Conservation (phyloP, 306 rosid genomes). For the Vigna hirtella region DNA sequence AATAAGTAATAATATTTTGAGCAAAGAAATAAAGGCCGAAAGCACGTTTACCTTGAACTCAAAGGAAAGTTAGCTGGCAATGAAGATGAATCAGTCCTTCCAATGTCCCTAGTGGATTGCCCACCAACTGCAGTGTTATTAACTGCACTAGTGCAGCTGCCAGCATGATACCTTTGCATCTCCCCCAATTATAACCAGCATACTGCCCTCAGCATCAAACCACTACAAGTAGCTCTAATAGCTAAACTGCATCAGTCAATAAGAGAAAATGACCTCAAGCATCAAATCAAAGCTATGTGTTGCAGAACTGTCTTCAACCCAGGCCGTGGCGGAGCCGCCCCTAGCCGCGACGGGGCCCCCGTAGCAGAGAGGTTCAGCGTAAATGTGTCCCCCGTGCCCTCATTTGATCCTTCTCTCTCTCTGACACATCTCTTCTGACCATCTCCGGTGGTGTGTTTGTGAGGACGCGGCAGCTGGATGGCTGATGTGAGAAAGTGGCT, state of each 20-base stretch:
- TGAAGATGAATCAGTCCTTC: constrained; percentile 85
- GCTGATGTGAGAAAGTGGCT: not conserved
- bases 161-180: constrained; percentile 89
- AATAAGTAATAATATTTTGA: not conserved
- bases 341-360: too few species aligned
- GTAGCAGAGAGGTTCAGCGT: too few species aligned
- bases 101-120: constrained; percentile 78
- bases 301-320: too few species aligned
- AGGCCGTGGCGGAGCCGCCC: too few species aligned
- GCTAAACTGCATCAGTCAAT: constrained; percentile 48
- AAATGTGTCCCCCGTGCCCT: too few species aligned
- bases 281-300: not conserved
- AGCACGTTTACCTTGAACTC: constrained; percentile 70
- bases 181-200: constrained; percentile 89
- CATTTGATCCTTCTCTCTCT: too few species aligned
- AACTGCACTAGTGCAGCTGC: constrained; percentile 96
- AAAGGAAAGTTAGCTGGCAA: constrained; percentile 68
- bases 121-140: constrained; percentile 80
- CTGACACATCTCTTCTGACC: too few species aligned
- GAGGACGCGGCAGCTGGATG: not conserved
- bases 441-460: too few species aligned
- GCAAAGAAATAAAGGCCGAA: not conserved
- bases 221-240: constrained; percentile 53
- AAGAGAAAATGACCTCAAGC: constrained; percentile 29
- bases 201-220: constrained; percentile 85